phyloP scores from a whole-genome alignment of 495 filamentous ascomycete genomes.

The Lichenothelia convexa region DNA sequence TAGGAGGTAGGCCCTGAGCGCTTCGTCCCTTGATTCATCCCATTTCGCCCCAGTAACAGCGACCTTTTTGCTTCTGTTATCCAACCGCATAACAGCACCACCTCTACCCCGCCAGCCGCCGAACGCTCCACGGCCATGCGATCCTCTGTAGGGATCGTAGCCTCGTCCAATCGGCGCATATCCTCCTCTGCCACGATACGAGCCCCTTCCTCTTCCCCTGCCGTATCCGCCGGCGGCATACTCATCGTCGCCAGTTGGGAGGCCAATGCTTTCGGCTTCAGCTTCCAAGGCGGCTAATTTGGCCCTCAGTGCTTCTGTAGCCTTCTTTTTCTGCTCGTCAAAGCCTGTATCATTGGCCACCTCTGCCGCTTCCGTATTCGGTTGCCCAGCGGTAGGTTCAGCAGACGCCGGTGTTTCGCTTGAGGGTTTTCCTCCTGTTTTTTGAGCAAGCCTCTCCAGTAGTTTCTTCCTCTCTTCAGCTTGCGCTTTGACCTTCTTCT shows the following conservation, averaged over 20 bases:
- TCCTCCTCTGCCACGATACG: conserved; percentile 23
- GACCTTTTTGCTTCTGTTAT: conserved; percentile 70
- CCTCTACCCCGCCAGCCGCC: conserved; percentile 27
- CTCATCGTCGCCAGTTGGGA: conserved; percentile 48
- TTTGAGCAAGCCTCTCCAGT: conserved; percentile 39
- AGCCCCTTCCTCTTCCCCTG: conserved; percentile 29
- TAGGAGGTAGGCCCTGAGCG: conserved; percentile 65
- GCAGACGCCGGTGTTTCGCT: conserved; percentile 6
- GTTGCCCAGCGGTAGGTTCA: conserved; percentile 20
- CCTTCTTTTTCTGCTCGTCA: conserved; percentile 31
- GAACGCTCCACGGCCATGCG: conserved; percentile 38
- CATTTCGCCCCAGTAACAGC: conserved; percentile 31
- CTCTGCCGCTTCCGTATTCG: conserved; percentile 14
- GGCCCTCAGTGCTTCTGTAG: conserved; percentile 51
- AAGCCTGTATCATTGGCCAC: too few relatives aligned
- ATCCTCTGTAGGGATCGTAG: conserved; percentile 12
- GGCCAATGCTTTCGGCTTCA: conserved; percentile 63
- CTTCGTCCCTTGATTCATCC: conserved; percentile 53
- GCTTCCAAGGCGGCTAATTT: conserved; percentile 70
- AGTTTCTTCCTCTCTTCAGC: conserved; percentile 59
- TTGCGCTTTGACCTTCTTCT: conserved; percentile 54
- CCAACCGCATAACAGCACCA: conserved; percentile 55
- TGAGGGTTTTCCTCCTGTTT: conserved; percentile 13
- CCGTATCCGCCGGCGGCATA: conserved; percentile 11
- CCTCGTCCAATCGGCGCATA: conserved; percentile 8